Evolutionary conservation across 495 filamentous ascomycete genomes (phyloP), one percentile per base, ranked within the genome.

Genomic region (Aspergillus indologenus): DNA sequence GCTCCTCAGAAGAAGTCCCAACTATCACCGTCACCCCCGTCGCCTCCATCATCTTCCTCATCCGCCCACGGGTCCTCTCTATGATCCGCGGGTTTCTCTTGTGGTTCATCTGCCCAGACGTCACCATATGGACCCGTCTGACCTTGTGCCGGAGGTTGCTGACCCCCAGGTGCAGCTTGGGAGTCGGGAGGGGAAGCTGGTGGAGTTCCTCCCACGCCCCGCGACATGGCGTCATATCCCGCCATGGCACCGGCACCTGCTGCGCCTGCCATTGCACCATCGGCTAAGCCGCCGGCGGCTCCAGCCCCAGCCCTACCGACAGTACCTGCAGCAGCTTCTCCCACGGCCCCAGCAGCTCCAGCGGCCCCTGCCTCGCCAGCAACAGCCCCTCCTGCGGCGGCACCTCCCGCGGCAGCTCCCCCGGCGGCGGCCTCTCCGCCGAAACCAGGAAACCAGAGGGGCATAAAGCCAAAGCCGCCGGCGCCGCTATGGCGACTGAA

Each of bases 191-290:
- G 23, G 21, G 57, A 31, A 45, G 26, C 26, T 29, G 54, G 26
- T 24, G 57, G 57, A 12, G 57, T 57, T 17, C 65, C 65, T 11
- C 61, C 67, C 4, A 60, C 47, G 60, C 81, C 78, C 58, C 82
- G 63, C 51, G 84, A 83, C 81, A 87, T 83, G 0, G 84, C 84
- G 64, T 87, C 85, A 66, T 86, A 86, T 14, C 83, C 85, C 19
- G 83, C 84, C 72, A 86, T 78, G 8, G 82, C 75, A 14, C 83
- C 85, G 19, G 83, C 85, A 3, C 83, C 83, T 24, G 76, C 73
- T 53, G 68, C 77, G 17, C 73, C 65, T 23, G 74, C 80, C 22
- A 65, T 68, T 19, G 77, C 65, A 3, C 77, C 74, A 56, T 76
- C 73, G 18, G 73, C 67, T 43, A 76, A 70, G 17, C 68, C 69